phyloP scores from a whole-genome alignment of 164 flowering plant genomes.

The Chimonanthus salicifolius region DNA sequence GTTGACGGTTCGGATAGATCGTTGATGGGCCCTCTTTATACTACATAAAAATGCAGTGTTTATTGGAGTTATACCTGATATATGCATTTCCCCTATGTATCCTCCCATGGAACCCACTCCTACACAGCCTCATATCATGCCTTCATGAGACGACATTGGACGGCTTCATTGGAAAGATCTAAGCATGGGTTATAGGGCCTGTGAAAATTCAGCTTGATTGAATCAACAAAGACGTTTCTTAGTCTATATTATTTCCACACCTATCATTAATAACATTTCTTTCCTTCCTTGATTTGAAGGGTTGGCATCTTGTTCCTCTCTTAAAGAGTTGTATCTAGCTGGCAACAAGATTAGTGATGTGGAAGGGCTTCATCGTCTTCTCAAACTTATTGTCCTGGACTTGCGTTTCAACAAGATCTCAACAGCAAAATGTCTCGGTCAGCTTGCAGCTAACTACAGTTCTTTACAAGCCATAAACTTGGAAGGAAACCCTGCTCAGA shows the following conservation, averaged over 20 bases:
- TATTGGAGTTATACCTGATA: too few relatives aligned
- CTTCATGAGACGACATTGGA: too few relatives aligned
- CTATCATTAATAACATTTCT: not conserved
- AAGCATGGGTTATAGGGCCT: too few relatives aligned
- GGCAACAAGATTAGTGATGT: constrained; percentile 94
- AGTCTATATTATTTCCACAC: not conserved
- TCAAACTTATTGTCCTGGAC: constrained; percentile 72
- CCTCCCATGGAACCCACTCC: too few relatives aligned
- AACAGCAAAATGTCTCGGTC: constrained; percentile 84
- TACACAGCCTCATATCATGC: too few relatives aligned
- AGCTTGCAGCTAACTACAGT: constrained; percentile 88
- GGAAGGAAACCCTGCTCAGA: constrained; percentile 97
- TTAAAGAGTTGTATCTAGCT: constrained; percentile 86
- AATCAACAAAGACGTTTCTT: too few relatives aligned
- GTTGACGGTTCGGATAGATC: too few relatives aligned
- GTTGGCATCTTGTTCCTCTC: constrained; percentile 76
- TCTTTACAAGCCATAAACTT: constrained; percentile 83
- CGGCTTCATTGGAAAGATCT: too few relatives aligned
- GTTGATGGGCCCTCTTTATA: too few relatives aligned
- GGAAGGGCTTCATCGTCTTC: constrained; percentile 95
- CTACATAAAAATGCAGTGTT: too few relatives aligned
- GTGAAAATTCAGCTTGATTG: too few relatives aligned
- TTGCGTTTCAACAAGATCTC: constrained; percentile 90
- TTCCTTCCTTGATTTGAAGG: constrained; percentile 32
- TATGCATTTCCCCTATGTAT: too few relatives aligned